phyloP scores from a whole-genome alignment of 208 protist genomes.

The Willaertia magna region DNA sequence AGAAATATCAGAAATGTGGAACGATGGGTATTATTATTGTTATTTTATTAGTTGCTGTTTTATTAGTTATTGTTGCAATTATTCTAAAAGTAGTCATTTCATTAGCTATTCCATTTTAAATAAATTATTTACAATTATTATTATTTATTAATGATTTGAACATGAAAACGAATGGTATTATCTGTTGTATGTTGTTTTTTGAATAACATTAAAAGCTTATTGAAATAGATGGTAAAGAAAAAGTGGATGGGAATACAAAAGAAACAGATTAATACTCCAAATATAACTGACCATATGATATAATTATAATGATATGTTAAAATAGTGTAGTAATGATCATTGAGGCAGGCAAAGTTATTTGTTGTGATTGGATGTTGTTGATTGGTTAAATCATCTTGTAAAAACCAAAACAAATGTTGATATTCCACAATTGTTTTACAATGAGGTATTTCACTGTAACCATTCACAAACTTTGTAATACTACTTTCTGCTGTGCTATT shows the following conservation, averaged over 20 bases:
- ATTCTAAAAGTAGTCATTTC: not conserved
- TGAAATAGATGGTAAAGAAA: not conserved
- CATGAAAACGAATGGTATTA: not conserved
- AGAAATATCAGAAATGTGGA: conserved; percentile 6
- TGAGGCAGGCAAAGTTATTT: not conserved
- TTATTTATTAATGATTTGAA: not conserved
- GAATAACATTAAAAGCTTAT: not conserved
- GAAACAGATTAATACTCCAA: not conserved
- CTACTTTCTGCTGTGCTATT: not conserved
- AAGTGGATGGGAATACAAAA: not conserved
- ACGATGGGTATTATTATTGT: not conserved
- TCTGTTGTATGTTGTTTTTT: not conserved
- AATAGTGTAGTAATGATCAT: not conserved
- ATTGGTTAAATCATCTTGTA: not conserved
- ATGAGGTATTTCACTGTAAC: not conserved
- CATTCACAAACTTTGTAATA: not conserved
- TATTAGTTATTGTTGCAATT: not conserved
- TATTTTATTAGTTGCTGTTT: not conserved
- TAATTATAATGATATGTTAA: not conserved
- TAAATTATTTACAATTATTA: too few relatives aligned
- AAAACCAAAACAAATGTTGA: not conserved
- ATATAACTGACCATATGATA: not conserved
- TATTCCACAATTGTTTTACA: not conserved
- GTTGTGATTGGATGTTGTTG: too few relatives aligned
- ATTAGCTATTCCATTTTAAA: not conserved